These are phyloP conservation scores for Smithsoniella earleae DNA, from an alignment of 163 green algal genomes.

Conservation along the genomic window DNA sequence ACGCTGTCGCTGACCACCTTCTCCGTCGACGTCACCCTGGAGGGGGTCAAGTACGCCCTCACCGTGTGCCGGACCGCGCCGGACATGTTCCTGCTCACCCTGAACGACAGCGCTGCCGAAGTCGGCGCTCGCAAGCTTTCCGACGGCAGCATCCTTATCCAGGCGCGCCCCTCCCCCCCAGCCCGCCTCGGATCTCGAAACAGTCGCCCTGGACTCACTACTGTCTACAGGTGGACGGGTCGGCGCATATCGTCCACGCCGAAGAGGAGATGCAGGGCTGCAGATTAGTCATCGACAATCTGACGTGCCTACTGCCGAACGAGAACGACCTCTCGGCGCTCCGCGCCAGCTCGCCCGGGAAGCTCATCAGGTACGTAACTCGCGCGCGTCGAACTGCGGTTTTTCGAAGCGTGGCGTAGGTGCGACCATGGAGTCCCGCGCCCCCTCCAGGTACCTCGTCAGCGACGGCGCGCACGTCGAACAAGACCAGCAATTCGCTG, in stretches of 20 bases:
- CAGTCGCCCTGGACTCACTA: too few relatives aligned
- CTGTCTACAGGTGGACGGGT: slow-evolving; percentile 87
- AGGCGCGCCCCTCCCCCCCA: slow-evolving; percentile 39
- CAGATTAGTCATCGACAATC: slow-evolving; percentile 78
- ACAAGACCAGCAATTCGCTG: slow-evolving; percentile 72
- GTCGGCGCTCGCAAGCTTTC: slow-evolving; percentile 74
- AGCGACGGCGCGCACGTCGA: slow-evolving; percentile 59
- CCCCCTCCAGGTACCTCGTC: slow-evolving; percentile 60
- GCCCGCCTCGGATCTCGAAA: not conserved
- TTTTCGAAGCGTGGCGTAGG: not conserved
- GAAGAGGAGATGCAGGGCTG: slow-evolving; percentile 83
- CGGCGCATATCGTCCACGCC: slow-evolving; percentile 82
- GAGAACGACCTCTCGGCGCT: slow-evolving; percentile 71
- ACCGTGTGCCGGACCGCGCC: not conserved
- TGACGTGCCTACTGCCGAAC: slow-evolving; percentile 83
- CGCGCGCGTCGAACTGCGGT: not conserved
- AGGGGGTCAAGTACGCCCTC: slow-evolving; percentile 33
- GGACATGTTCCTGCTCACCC: slow-evolving; percentile 8
- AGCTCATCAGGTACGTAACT: slow-evolving; percentile 57
- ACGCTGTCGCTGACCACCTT: slow-evolving; percentile 31
- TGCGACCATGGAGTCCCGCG: not conserved
- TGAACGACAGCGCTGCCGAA: slow-evolving; percentile 50
- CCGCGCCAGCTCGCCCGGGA: slow-evolving; percentile 49
- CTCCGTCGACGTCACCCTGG: slow-evolving; percentile 32
- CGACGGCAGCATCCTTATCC: slow-evolving; percentile 84